Percentiles rank a stretch among this genome's conserved stretches.
phyloP scores from a whole-genome alignment of 2,329 filamentous ascomycete species.

The Arthrobotrys conoides region DNA sequence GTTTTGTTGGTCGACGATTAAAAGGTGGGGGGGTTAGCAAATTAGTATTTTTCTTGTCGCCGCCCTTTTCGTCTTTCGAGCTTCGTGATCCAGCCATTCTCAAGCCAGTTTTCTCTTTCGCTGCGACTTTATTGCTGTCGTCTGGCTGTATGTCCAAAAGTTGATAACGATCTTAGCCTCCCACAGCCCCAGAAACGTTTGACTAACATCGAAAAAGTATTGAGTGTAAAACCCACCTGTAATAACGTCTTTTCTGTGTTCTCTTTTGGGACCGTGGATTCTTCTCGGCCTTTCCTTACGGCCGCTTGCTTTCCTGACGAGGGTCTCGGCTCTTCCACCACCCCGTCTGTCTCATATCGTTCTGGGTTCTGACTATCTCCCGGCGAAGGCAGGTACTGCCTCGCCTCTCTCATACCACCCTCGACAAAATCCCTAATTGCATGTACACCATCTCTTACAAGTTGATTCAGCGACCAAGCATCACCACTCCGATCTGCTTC shows the following conservation, averaged over 20 bases:
- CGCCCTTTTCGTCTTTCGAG: not conserved
- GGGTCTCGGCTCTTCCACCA: not conserved
- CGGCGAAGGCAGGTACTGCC: slow-evolving; percentile 17
- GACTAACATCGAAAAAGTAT: no score
- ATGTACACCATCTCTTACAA: slow-evolving; percentile 11
- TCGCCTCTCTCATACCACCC: slow-evolving; percentile 30
- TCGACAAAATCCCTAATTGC: slow-evolving; percentile 34
- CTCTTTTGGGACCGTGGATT: not conserved
- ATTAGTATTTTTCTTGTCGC: not conserved
- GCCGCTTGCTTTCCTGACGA: not conserved
- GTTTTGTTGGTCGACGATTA: not conserved
- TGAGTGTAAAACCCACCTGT: not conserved
- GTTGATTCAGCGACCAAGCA: slow-evolving; percentile 27
- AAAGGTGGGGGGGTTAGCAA: not conserved
- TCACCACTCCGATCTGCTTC: not conserved
- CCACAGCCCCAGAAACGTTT: not conserved
- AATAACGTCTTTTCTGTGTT: not conserved
- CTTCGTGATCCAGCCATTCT: slow-evolving; percentile 4
- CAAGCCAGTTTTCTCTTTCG: not conserved
- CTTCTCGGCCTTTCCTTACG: not conserved
- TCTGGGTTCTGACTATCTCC: slow-evolving; percentile 7
- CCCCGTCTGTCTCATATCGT: not conserved
- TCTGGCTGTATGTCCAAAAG: not conserved
- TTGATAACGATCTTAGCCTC: not conserved
- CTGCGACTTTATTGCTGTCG: not conserved